phyloP scores from a whole-genome alignment of 2,329 filamentous ascomycete genomes.

The Cercospora sp. region DNA sequence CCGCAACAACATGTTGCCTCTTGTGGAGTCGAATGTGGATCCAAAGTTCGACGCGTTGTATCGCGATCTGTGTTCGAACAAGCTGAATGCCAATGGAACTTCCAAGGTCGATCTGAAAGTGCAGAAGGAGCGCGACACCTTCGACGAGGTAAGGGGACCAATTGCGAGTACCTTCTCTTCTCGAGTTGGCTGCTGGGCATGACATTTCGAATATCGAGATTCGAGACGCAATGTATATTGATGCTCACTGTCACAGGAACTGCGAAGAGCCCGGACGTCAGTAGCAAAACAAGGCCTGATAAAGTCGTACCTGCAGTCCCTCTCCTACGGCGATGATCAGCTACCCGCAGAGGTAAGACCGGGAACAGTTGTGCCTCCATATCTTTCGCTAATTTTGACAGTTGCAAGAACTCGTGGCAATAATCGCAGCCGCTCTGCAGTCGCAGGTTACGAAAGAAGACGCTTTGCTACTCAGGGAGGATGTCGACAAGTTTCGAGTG shows the following conservation, averaged over 20 bases:
- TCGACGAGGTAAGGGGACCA: slow-evolving; percentile 39
- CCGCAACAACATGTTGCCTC: slow-evolving; percentile 8
- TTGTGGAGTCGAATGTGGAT: slow-evolving; percentile 32
- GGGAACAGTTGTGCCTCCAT: background rate
- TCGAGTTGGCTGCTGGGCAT: background rate
- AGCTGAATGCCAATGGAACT: slow-evolving; percentile 48
- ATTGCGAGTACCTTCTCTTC: background rate
- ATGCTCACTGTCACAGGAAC: slow-evolving; percentile 35
- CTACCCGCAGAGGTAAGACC: slow-evolving; percentile 43
- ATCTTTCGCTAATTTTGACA: slow-evolving; percentile 17
- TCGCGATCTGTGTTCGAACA: slow-evolving; percentile 46
- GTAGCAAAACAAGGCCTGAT: slow-evolving; percentile 40
- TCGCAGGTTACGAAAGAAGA: slow-evolving; percentile 42
- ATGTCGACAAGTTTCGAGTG: slow-evolving; percentile 44
- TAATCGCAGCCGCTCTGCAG: slow-evolving; percentile 44
- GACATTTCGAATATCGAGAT: background rate
- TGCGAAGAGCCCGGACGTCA: slow-evolving; percentile 40
- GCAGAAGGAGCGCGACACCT: slow-evolving; percentile 44
- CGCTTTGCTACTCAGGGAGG: slow-evolving; percentile 43
- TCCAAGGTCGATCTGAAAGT: slow-evolving; percentile 46
- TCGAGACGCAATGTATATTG: background rate
- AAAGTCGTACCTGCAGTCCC: slow-evolving; percentile 38
- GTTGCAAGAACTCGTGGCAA: slow-evolving; percentile 47
- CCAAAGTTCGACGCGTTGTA: slow-evolving; percentile 50
- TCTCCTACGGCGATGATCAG: slow-evolving; percentile 40